Conservation (phyloP, 768 basidiomycete genomes). For the Hericium coralloides region DNA sequence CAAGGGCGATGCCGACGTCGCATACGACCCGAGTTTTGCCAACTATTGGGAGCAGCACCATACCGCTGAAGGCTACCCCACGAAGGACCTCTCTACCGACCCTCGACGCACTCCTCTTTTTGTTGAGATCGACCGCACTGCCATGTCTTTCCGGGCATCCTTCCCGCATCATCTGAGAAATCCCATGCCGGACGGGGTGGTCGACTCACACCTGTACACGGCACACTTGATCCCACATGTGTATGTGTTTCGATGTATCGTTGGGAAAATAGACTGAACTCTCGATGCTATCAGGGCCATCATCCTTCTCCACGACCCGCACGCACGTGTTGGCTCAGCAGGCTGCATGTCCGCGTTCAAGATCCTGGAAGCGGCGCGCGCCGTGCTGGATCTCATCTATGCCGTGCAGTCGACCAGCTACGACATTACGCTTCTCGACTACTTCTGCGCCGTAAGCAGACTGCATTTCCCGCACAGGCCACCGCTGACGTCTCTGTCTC, state of each 20-base stretch:
- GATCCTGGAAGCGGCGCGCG: constrained; percentile 57
- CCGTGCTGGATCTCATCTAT: constrained; percentile 60
- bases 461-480: not conserved
- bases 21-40: constrained; percentile 18
- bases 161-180: constrained; percentile 23
- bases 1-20: constrained; percentile 44
- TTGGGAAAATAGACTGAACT: constrained; percentile 12
- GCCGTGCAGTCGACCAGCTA: constrained; percentile 61
- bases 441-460: constrained; percentile 53
- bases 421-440: constrained; percentile 60
- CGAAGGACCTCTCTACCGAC: constrained; percentile 9
- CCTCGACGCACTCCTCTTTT: constrained; percentile 23
- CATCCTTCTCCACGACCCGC: constrained; percentile 70
- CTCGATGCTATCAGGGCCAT: constrained; percentile 36
- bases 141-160: constrained; percentile 17
- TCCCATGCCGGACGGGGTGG: constrained; percentile 26
- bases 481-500: not conserved
- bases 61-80: not conserved
- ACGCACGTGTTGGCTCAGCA: constrained; percentile 48
- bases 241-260: constrained; percentile 28
- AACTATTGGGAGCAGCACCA: constrained; percentile 8
- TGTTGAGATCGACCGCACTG: constrained; percentile 20
- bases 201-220: constrained; percentile 29
- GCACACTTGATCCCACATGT: constrained; percentile 17
- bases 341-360: constrained; percentile 64